Evolutionary conservation across 306 rosid genomes (phyloP).

Genomic region (Corylus heterophylla): DNA sequence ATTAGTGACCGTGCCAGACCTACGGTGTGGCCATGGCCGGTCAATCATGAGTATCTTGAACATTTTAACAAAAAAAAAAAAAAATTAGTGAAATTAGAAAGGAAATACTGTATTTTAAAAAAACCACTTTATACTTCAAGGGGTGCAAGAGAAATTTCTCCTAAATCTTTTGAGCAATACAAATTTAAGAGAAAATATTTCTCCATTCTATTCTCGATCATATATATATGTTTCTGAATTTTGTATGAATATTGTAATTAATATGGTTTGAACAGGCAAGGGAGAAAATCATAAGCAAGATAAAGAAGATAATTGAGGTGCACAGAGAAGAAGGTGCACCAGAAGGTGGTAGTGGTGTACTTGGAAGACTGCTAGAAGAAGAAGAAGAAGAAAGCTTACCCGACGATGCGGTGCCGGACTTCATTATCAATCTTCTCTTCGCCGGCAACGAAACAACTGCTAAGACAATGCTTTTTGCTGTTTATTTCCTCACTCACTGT

Average conservation of each 20-base stretch:
- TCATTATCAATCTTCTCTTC: conserved; percentile 90
- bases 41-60: too few species aligned
- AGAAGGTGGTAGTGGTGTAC: conserved; percentile 51
- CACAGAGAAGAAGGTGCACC: conserved; percentile 47
- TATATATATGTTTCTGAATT: too few species aligned
- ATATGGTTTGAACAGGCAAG: conserved; percentile 59
- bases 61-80: too few species aligned
- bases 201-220: too few species aligned
- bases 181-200: too few species aligned
- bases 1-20: too few species aligned
- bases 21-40: too few species aligned
- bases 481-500: conserved; percentile 78
- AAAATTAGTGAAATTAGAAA: too few species aligned
- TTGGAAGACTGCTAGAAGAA: conserved; percentile 75
- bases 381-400: conserved; percentile 80
- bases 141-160: too few species aligned
- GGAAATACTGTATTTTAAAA: too few species aligned
- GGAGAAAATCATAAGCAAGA: conserved; percentile 68
- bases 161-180: too few species aligned
- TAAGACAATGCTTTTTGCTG: conserved; percentile 93
- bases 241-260: not conserved
- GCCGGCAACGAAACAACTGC: conserved; percentile 97
- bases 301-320: conserved; percentile 59
- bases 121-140: too few species aligned
- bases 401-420: conserved; percentile 75